Base-by-base conservation (phyloP, 1,139 yeast genomes). In the Tardiomyces blankii region DNA sequence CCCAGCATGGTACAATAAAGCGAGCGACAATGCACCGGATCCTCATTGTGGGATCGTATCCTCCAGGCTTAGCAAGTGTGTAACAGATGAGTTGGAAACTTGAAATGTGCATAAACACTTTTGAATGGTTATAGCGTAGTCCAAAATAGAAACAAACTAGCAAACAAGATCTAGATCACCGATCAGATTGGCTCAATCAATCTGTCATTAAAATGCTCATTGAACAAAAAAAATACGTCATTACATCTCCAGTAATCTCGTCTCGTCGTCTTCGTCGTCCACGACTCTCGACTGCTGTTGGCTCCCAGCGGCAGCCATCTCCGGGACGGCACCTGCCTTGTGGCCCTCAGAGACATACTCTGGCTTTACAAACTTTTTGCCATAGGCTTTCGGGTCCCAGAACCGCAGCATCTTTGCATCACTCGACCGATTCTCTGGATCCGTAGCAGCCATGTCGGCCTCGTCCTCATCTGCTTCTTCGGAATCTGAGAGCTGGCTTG, bases 281-380 rank as follows among this genome's bases (percentile, higher is more conserved):
- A 51, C 48, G 27, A 52, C 48, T 43, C 42, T 38, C 27, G 43
- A 41, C 18, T 42, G 46, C 14, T 44, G 44, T 39, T 43, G 45
- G 27, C 38, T 40, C 16, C 8, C 16, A 21, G 13, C 41, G 28
- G 42, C 11, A 41, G 38, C 18, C 23, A 32, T 39, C 16, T 43
- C 42, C 35, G 44, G 13, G 7, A 21, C 25, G 4, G 25, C 25
- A 21, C 25, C 7, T 5, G 25, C 25, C 25, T 21, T 7, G 7
- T 7, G 25, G 42, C 40, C 23, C 33, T 42, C 40, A 5, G 35
- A 30, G 16, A 30, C 35, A 42, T 52, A 54, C 25, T 44, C 43
- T 5, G 62, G 61, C 42, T 57, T 41, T 62, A 69, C 65, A 61
- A 69, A 48, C 51, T 56, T 53, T 60, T 56, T 55, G 53, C 62